Evolutionary conservation across 2,329 filamentous ascomycete species (phyloP).

Genomic region (Colletotrichum noveboracense): DNA sequence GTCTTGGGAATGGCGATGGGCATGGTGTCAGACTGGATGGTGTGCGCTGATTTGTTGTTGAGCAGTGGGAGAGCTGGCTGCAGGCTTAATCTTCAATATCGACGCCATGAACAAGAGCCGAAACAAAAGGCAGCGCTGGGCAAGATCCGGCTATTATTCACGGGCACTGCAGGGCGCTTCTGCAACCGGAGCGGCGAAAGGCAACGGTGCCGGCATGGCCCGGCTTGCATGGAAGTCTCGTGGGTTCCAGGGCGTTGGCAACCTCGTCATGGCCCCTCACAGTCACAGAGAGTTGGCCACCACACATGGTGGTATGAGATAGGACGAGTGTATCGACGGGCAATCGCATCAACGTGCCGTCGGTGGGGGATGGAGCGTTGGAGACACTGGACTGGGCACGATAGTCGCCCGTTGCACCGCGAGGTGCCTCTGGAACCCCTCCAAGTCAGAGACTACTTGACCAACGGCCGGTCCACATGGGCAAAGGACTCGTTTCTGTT

Average conservation of each 20-base stretch:
- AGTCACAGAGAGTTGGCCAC: constrained; percentile 5
- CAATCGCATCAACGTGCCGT: constrained; percentile 14
- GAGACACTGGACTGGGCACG: not conserved
- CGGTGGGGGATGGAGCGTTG: not conserved
- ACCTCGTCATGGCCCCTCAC: constrained; percentile 18
- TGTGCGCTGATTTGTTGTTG: constrained; percentile 22
- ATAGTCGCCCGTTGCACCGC: constrained; percentile 8
- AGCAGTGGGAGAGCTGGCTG: not conserved
- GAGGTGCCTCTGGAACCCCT: constrained; percentile 12
- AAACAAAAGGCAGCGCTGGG: not conserved
- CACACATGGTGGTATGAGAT: constrained; percentile 22
- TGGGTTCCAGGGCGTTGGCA: not conserved
- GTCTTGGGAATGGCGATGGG: constrained; percentile 48
- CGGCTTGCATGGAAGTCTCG: constrained; percentile 11
- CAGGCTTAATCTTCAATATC: constrained; percentile 1
- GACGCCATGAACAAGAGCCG: constrained; percentile 15
- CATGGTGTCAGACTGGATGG: constrained; percentile 41
- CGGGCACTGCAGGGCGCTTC: not conserved
- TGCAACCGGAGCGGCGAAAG: constrained; percentile 5
- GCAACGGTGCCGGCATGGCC: constrained; percentile 13
- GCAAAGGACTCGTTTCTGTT: not conserved
- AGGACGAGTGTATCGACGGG: not conserved
- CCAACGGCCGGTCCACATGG: constrained; percentile 17
- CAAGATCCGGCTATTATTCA: constrained; percentile 11
- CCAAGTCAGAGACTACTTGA: constrained; percentile 20